Conservation (phyloP, 352 stramenopile genomes). For the Globisporangium paddicum region DNA sequence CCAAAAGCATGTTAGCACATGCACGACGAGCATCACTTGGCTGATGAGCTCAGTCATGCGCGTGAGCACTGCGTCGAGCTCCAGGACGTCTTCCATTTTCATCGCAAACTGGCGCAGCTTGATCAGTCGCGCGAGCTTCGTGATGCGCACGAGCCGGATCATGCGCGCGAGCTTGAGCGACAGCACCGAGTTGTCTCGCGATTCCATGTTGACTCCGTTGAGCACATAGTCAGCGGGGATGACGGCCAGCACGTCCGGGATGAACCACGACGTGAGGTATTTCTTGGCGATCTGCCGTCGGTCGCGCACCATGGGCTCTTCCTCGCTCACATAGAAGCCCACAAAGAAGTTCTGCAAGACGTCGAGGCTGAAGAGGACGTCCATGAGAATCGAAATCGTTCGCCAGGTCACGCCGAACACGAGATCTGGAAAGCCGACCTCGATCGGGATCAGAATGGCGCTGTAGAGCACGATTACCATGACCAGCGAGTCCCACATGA, state of each 20-base stretch:
- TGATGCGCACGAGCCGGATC: constrained; percentile 58
- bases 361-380: constrained; percentile 61
- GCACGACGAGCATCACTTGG: constrained; percentile 62
- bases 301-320: constrained; percentile 50
- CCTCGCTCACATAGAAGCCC: constrained; percentile 56
- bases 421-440: constrained; percentile 68
- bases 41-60: constrained; percentile 60
- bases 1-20: constrained; percentile 80
- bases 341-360: constrained; percentile 73
- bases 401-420: constrained; percentile 25
- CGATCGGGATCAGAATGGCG: constrained; percentile 59
- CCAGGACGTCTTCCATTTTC: constrained; percentile 65
- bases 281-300: constrained; percentile 37
- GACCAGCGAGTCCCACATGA: constrained; percentile 62
- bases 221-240: constrained; percentile 54
- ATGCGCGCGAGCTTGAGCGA: constrained; percentile 67
- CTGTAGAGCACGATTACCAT: constrained; percentile 77
- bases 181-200: constrained; percentile 35
- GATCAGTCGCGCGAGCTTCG: constrained; percentile 64
- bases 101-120: constrained; percentile 67
- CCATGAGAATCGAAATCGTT: constrained; percentile 24
- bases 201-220: constrained; percentile 3
- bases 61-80: constrained; percentile 58
- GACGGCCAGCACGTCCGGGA: constrained; percentile 43
- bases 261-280: constrained; percentile 59